Evolutionary conservation across 2,329 filamentous ascomycete species (phyloP).

Genomic region (Nothophoma quercina): DNA sequence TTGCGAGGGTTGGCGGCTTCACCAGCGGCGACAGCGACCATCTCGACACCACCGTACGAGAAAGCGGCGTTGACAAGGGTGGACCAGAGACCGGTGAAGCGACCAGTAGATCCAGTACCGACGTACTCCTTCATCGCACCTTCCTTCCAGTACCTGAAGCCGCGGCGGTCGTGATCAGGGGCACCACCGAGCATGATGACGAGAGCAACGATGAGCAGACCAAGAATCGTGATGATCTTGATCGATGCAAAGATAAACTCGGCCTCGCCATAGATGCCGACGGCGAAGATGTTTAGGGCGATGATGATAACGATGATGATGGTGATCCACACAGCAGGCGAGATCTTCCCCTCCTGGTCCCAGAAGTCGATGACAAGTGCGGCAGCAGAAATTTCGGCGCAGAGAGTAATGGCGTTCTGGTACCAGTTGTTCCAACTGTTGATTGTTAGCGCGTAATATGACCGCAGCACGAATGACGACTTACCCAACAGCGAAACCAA

Average conservation of each 20-base stretch:
- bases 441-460: conserved; percentile 2
- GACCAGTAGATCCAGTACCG: conserved; percentile 65
- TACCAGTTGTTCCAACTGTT: conserved; percentile 39
- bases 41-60: conserved; percentile 48
- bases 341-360: conserved; percentile 41
- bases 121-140: conserved; percentile 60
- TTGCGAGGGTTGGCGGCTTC: conserved; percentile 48
- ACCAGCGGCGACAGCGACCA: conserved; percentile 49
- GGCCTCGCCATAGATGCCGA: conserved; percentile 54
- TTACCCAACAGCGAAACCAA: conserved; percentile 31
- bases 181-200: conserved; percentile 49
- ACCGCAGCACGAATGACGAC: background rate
- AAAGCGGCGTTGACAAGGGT: conserved; percentile 63
- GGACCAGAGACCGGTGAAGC: conserved; percentile 67
- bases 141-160: conserved; percentile 74
- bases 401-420: conserved; percentile 45
- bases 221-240: conserved; percentile 54
- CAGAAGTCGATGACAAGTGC: conserved; percentile 44
- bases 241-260: conserved; percentile 59
- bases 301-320: conserved; percentile 48
- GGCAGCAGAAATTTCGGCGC: conserved; percentile 47
- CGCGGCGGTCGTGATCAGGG: conserved; percentile 49
- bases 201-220: conserved; percentile 39
- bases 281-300: conserved; percentile 46
- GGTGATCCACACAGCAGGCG: conserved; percentile 45